These are phyloP conservation scores for Psilocybe cyanescens DNA, from an alignment of 768 basidiomycete species.

Conservation along the genomic window DNA sequence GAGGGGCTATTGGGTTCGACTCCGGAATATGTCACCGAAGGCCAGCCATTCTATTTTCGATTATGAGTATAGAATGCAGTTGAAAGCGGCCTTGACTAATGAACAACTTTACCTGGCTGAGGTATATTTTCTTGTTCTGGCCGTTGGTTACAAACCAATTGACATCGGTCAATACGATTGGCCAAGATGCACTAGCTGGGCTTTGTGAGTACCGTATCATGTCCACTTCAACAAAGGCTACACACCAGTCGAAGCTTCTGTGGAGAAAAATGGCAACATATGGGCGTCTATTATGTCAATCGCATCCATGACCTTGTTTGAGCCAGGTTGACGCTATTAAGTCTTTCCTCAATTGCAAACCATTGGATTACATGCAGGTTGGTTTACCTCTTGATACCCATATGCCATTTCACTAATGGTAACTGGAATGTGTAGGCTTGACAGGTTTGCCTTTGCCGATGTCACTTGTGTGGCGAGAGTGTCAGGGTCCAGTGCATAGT, in stretches of 20 bases:
- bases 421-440: constrained; percentile 61
- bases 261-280: constrained; percentile 72
- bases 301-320: constrained; percentile 57
- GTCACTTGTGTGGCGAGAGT: constrained; percentile 56
- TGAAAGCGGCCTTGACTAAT: too few relatives aligned
- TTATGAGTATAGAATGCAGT: neutral
- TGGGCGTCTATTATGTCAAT: constrained; percentile 70
- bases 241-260: constrained; percentile 57
- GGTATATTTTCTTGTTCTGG: constrained; percentile 73
- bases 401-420: constrained; percentile 72
- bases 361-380: neutral
- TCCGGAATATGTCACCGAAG: constrained; percentile 60
- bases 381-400: constrained; percentile 50
- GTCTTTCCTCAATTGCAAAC: neutral
- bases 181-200: constrained; percentile 63
- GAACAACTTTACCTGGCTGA: constrained; percentile 56
- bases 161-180: constrained; percentile 59
- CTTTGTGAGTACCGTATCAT: neutral
- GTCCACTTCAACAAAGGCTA: neutral
- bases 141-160: constrained; percentile 71
- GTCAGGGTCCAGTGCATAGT: constrained; percentile 52
- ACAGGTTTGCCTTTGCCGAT: constrained; percentile 50
- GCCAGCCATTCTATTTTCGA: constrained; percentile 73
- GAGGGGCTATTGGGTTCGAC: constrained; percentile 68
- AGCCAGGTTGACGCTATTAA: constrained; percentile 50